These are phyloP conservation scores for Naematelia aurantialba DNA, from an alignment of 768 basidiomycete genomes.

Conservation along the genomic window DNA sequence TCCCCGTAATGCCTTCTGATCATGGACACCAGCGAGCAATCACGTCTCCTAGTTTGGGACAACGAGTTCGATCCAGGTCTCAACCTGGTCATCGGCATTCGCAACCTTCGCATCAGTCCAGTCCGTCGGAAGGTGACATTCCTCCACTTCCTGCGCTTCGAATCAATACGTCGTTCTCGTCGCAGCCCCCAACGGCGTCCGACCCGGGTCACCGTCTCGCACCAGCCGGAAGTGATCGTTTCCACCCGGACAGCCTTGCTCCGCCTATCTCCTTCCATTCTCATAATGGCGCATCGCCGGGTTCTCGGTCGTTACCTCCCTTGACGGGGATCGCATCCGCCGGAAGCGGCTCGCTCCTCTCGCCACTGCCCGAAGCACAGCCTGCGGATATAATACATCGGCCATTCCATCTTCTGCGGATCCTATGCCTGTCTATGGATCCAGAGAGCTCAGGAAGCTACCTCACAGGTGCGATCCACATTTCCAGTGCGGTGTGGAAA, in stretches of 20 bases:
- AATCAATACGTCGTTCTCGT: background rate
- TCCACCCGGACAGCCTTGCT: background rate
- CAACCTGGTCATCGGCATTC: slow-evolving; percentile 18
- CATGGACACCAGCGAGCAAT: background rate
- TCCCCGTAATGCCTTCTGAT: background rate
- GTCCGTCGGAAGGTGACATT: background rate
- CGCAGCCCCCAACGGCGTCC: background rate
- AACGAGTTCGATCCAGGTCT: slow-evolving; percentile 12
- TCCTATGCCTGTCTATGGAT: slow-evolving; percentile 33
- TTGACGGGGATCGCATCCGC: slow-evolving; percentile 7
- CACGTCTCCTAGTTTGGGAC: slow-evolving; percentile 1
- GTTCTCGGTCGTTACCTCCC: slow-evolving; percentile 17
- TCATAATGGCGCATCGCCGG: background rate
- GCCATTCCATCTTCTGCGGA: slow-evolving; percentile 39
- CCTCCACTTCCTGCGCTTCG: slow-evolving; percentile 6
- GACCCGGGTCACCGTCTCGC: background rate
- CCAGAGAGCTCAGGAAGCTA: slow-evolving; percentile 27
- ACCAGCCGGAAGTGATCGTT: no score
- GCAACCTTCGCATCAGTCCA: slow-evolving; percentile 11
- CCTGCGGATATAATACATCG: slow-evolving; percentile 28
- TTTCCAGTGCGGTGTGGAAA: slow-evolving; percentile 36
- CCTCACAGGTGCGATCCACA: slow-evolving; percentile 34
- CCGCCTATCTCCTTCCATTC: slow-evolving; percentile 1
- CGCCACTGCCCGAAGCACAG: slow-evolving; percentile 39
- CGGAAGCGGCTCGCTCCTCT: slow-evolving; percentile 26